Conservation (phyloP, 2,329 filamentous ascomycete genomes). For the Cercospora zeae-maydis region DNA sequence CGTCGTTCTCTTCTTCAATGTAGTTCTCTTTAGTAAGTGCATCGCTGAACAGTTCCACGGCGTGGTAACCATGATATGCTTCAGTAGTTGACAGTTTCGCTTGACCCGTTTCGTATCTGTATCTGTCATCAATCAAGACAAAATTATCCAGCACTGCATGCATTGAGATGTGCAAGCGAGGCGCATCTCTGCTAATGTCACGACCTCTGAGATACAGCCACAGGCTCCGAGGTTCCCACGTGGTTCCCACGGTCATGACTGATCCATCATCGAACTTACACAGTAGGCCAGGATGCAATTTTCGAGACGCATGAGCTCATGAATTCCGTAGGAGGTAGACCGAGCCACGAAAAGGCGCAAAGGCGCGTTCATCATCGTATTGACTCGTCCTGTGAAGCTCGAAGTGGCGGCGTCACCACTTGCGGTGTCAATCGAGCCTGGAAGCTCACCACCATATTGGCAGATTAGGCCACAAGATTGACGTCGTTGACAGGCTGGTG, state of each 20-base stretch:
- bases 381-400: slow-evolving; percentile 10
- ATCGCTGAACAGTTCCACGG: slow-evolving; percentile 48
- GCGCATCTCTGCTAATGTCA: slow-evolving; percentile 13
- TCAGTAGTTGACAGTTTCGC: slow-evolving; percentile 34
- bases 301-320: slow-evolving; percentile 20
- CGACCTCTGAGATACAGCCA: slow-evolving; percentile 24
- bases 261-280: slow-evolving; percentile 26
- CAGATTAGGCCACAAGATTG: slow-evolving; percentile 47
- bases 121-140: slow-evolving; percentile 53
- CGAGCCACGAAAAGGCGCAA: slow-evolving; percentile 17
- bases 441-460: slow-evolving; percentile 42
- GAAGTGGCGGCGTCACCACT: background rate
- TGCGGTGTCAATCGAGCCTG: slow-evolving; percentile 10
- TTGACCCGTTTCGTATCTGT: slow-evolving; percentile 34
- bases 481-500: slow-evolving; percentile 51
- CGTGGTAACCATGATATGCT: slow-evolving; percentile 49
- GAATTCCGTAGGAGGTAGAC: slow-evolving; percentile 5
- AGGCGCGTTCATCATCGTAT: slow-evolving; percentile 19
- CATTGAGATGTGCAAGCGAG: slow-evolving; percentile 53
- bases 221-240: slow-evolving; percentile 7
- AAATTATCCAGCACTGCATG: slow-evolving; percentile 53
- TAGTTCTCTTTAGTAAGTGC: slow-evolving; percentile 38
- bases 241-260: slow-evolving; percentile 28
- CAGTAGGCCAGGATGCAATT: slow-evolving; percentile 25
- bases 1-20: slow-evolving; percentile 44